Conservation (phyloP, 257 asterid genomes). For the Leonotis leonurus region DNA sequence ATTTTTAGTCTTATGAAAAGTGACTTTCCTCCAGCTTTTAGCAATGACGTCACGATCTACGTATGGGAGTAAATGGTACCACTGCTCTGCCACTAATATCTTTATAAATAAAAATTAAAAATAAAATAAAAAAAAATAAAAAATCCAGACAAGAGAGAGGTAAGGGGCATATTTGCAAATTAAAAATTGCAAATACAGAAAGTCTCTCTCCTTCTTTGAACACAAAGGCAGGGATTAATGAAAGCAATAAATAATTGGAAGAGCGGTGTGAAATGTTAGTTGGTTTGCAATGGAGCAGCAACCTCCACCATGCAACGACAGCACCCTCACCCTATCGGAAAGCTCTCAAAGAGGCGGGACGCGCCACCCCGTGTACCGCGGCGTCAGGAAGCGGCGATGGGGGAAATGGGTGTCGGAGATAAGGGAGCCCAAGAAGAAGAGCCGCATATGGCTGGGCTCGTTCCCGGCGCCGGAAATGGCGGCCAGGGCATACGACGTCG, state of each 20-base stretch:
- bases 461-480: conserved; percentile 65
- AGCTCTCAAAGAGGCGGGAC: neutral
- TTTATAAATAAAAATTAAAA: too few species aligned
- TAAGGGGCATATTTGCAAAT: conserved; percentile 13
- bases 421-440: conserved; percentile 51
- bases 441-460: conserved; percentile 64
- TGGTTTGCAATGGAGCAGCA: conserved; percentile 27
- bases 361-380: conserved; percentile 49
- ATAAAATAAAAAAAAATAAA: too few species aligned
- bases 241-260: neutral
- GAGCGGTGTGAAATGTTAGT: neutral
- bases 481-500: conserved; percentile 66
- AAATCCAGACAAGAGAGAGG: neutral
- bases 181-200: neutral
- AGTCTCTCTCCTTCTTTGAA: too few species aligned
- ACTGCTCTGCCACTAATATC: neutral
- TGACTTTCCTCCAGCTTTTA: neutral
- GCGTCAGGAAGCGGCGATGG: conserved; percentile 56
- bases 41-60: neutral
- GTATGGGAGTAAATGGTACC: neutral
- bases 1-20: neutral
- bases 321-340: neutral
- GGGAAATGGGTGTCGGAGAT: conserved; percentile 76
- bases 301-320: conserved; percentile 31
- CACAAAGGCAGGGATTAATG: neutral